Conservation (phyloP, 192 early-diverging fungal species). For the Mortierella antarctica region DNA sequence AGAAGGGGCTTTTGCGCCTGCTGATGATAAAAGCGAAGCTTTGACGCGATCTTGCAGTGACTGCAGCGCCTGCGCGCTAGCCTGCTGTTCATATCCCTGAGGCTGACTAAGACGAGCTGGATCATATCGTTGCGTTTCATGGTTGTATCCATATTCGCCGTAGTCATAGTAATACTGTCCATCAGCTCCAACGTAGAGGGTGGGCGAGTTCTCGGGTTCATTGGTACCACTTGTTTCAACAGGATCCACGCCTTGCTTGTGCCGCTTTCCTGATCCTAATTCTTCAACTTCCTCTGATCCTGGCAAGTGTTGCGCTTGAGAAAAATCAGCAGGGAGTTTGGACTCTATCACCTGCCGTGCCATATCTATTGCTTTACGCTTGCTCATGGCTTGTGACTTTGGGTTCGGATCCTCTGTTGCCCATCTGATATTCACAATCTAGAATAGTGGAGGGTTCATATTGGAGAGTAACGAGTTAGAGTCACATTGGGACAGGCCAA, state of each 20-base stretch:
- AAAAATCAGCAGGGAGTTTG: constrained; percentile 64
- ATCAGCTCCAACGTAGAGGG: constrained; percentile 25
- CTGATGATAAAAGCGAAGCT: constrained; percentile 42
- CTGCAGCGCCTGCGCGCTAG: not conserved
- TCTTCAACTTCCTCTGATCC: constrained; percentile 29
- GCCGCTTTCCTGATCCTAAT: not conserved
- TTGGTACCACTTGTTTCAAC: not conserved
- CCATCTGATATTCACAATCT: constrained; percentile 78
- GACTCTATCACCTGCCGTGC: constrained; percentile 63
- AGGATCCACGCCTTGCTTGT: not conserved
- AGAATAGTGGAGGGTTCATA: not conserved
- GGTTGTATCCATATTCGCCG: constrained; percentile 46
- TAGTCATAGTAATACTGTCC: constrained; percentile 52
- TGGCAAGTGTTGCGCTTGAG: constrained; percentile 20
- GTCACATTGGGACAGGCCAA: too few species aligned
- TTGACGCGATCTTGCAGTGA: constrained; percentile 21
- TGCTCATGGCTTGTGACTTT: constrained; percentile 58
- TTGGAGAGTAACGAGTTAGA: not conserved
- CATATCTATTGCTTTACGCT: constrained; percentile 69
- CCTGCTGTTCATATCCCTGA: not conserved
- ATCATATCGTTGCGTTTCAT: constrained; percentile 40
- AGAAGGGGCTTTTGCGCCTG: not conserved
- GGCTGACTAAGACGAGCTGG: constrained; percentile 16
- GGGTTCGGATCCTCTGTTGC: constrained; percentile 88
- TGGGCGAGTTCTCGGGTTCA: not conserved